Base-by-base conservation (phyloP, 805 yeast genomes). In the Yarrowia sp. region DNA sequence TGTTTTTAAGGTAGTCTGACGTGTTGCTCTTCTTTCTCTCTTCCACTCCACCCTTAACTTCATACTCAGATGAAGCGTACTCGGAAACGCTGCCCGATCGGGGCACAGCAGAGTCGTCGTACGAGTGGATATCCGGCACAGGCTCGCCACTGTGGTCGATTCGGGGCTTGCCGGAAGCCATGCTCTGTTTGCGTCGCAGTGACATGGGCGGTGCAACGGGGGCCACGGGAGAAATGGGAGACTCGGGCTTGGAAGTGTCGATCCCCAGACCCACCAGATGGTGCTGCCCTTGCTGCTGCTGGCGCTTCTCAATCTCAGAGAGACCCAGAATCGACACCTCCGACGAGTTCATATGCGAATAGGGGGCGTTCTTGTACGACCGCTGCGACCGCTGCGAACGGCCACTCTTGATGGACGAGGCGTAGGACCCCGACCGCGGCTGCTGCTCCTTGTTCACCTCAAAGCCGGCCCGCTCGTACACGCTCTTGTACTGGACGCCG, bases 401-500 rank as follows among this genome's bases (percentile, higher is more conserved):
- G 10, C 45, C 42, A 15, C 38, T 32, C 7, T 32, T 16, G 36
- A 53, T 36, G 22, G 68, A 52, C 3, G 68, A 42, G 22, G 56
- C 67, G 50, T 35, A 61, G 19, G 19, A 19, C 8, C 35, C 19
- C 3, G 69, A 10, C 9, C 42, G 46, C 32, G 16, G 15, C n/a
- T 35, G n/a, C 7, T 36, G 48, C 9, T 63, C 65, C 10, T 66
- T 59, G 70, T 75, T 75, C 48, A 77, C 79, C 46, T 79, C 81
- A 69, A 81, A 80, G 10, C 83, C 83, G 5, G 83, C 83, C 14
- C 82, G 77, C 71, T 81, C 82, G 69, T 77, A 80, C 38, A 80
- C 82, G 50, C 77, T 74, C 46, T 77, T 79, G 67, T 75, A 72
- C 19, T 70, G 72, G 2, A 71, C 72, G 12, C 80, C 81, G 12